Base-by-base conservation (phyloP, 495 filamentous ascomycete genomes). In the Jackrogersella minutella region DNA sequence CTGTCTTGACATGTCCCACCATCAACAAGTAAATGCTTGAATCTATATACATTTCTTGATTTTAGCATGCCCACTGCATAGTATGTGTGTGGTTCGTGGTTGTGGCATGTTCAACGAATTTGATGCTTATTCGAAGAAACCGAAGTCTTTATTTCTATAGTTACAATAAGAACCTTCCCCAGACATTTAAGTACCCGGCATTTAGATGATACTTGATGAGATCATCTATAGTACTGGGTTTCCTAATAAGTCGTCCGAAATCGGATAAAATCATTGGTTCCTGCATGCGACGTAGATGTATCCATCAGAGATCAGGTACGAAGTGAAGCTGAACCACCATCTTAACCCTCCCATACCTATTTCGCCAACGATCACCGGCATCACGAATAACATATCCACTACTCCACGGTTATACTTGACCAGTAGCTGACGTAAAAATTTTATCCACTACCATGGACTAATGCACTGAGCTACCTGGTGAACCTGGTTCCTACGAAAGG, bases 251-350 rank as follows among this genome's bases (percentile, higher is more conserved):
- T 24, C 9, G 40, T 62, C 65, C 65, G 65, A 68, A 63, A 41
- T 68, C 65, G 65, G 65, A 62, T 58, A 37, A 43, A 24, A 28
- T 28, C 22, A 63, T 68, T 58, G 40, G 47, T 62, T 50, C 44
- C 26, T 21, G 40, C 21, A 44, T 56, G 50, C 57, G 28, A 26
- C 54, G 1, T 19, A 9, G 5, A 44, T 50, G 58, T 62, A 56
- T 26, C 26, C 17, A 28, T 11, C 5, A 44, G 11, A 64, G 33
- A 55, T 62, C 33, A 43, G 59, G 52, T 59, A 60, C 47, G 21
- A 58, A 16, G 57, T 34, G 21, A n/a, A 31, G 36, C 44, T 33
- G 33, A 31, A 31, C 51, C 43, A 49, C 57, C 64, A 26, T 28
- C 19, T 26, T 16, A 16, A 43, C 33, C 31, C 31, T 40, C 31